phyloP scores from a whole-genome alignment of 257 asterid genomes.

The Plectranthus barbatus region DNA sequence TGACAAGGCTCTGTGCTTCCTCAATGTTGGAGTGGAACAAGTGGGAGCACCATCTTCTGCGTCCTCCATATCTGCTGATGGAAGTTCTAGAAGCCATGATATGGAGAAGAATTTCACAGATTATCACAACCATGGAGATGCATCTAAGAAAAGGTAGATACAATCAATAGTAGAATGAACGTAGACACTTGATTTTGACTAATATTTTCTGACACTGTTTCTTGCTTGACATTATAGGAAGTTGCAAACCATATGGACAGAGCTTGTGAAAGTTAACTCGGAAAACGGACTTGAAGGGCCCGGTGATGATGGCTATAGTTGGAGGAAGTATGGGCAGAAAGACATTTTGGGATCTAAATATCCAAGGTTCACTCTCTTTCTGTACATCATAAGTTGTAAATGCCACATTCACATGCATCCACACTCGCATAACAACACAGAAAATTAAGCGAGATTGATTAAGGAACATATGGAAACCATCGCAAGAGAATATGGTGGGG shows the following conservation, averaged over 20 bases:
- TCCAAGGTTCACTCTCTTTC: slow-evolving; percentile 28
- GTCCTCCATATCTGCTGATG: slow-evolving; percentile 47
- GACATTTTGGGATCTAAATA: slow-evolving; percentile 46
- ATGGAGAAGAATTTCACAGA: slow-evolving; percentile 24
- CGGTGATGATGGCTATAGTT: slow-evolving; percentile 64
- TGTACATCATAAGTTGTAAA: slow-evolving; percentile 6
- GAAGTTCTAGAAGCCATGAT: slow-evolving; percentile 47
- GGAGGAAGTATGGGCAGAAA: slow-evolving; percentile 83
- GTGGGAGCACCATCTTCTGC: slow-evolving; percentile 19
- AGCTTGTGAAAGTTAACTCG: slow-evolving; percentile 47
- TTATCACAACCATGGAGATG: slow-evolving; percentile 22
- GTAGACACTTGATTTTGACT: background rate
- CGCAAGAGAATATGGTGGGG: slow-evolving; percentile 28
- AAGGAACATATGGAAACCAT: too few species aligned
- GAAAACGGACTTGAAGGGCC: slow-evolving; percentile 76
- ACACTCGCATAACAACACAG: background rate
- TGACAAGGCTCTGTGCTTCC: slow-evolving; percentile 64
- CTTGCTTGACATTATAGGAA: slow-evolving; percentile 45
- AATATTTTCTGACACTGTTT: background rate
- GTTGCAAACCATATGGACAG: slow-evolving; percentile 66
- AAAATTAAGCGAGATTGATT: too few species aligned
- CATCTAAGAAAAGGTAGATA: slow-evolving; percentile 61
- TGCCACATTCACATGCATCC: background rate
- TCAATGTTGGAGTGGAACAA: slow-evolving; percentile 26
- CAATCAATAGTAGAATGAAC: background rate